Evolutionary conservation across 2,329 filamentous ascomycete genomes (phyloP).

Genomic region (Beauveria brongniartii): DNA sequence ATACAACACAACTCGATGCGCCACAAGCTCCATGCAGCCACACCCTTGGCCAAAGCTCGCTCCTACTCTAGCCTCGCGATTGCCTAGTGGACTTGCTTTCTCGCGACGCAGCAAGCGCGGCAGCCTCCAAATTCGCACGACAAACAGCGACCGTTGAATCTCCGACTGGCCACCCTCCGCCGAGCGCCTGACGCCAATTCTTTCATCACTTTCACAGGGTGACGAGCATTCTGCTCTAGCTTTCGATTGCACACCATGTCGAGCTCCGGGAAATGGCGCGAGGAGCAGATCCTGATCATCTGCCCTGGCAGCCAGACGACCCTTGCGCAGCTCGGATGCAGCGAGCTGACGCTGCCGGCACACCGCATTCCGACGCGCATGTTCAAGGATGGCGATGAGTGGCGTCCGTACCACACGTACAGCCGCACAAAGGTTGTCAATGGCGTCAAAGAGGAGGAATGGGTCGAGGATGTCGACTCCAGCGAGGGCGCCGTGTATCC

Average conservation of each 20-base stretch:
- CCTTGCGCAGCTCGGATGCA: slow-evolving; percentile 81
- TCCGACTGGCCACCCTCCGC: neutral
- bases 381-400: slow-evolving; percentile 80
- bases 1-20: neutral
- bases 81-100: neutral
- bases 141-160: slow-evolving; percentile 3
- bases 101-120: slow-evolving; percentile 8
- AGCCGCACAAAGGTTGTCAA: slow-evolving; percentile 48
- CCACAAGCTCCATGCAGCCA: slow-evolving; percentile 2
- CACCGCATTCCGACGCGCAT: slow-evolving; percentile 86
- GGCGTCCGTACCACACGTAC: slow-evolving; percentile 68
- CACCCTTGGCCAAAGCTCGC: neutral
- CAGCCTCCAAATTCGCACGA: neutral
- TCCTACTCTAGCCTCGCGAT: slow-evolving; percentile 2
- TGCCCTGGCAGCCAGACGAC: slow-evolving; percentile 82
- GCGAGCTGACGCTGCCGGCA: slow-evolving; percentile 84
- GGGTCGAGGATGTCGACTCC: slow-evolving; percentile 81
- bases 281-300: slow-evolving; percentile 61
- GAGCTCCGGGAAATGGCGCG: slow-evolving; percentile 51
- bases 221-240: neutral
- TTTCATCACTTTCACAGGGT: neutral
- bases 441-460: slow-evolving; percentile 53
- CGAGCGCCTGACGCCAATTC: neutral
- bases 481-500: slow-evolving; percentile 88
- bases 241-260: slow-evolving; percentile 36